phyloP scores from a whole-genome alignment of 139 green algal species.

The Diplosphaera chodatii region DNA sequence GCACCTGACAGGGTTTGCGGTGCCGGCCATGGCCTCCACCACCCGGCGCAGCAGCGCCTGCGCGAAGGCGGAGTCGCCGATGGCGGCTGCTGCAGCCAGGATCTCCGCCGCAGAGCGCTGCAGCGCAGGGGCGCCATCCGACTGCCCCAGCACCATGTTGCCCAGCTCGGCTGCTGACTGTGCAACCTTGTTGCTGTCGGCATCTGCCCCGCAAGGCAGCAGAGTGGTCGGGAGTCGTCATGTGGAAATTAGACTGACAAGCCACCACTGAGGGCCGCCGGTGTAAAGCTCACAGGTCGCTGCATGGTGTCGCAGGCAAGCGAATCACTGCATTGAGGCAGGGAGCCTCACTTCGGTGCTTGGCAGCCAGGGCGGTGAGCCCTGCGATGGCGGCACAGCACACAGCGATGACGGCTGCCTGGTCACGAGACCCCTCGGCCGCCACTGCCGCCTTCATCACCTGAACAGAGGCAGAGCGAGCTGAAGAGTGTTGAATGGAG shows the following conservation, averaged over 20 bases:
- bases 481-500: too few relatives aligned
- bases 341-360: conserved; percentile 7
- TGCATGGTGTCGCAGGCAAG: too few relatives aligned
- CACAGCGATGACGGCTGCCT: conserved; percentile 8
- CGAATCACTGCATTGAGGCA: neutral
- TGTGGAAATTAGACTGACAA: too few relatives aligned
- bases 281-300: too few relatives aligned
- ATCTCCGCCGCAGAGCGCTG: conserved; percentile 50
- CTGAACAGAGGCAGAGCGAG: conserved; percentile 31
- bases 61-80: conserved; percentile 30
- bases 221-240: too few relatives aligned
- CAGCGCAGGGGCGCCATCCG: conserved; percentile 33
- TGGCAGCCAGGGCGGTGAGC: conserved; percentile 24
- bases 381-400: conserved; percentile 37
- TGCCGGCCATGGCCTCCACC: conserved; percentile 9
- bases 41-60: conserved; percentile 17
- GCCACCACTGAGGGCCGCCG: too few relatives aligned
- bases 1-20: neutral
- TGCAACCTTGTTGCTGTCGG: conserved; percentile 13
- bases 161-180: conserved; percentile 24
- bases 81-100: conserved; percentile 47
- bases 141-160: conserved; percentile 33
- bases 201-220: conserved; percentile 10
- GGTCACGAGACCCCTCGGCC: neutral
- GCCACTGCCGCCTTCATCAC: conserved; percentile 15